Percentiles rank a stretch among this genome's conserved stretches.
Evolutionary conservation across 148 eudicot species (phyloP).

Genomic region (Rhododendron williamsianum): DNA sequence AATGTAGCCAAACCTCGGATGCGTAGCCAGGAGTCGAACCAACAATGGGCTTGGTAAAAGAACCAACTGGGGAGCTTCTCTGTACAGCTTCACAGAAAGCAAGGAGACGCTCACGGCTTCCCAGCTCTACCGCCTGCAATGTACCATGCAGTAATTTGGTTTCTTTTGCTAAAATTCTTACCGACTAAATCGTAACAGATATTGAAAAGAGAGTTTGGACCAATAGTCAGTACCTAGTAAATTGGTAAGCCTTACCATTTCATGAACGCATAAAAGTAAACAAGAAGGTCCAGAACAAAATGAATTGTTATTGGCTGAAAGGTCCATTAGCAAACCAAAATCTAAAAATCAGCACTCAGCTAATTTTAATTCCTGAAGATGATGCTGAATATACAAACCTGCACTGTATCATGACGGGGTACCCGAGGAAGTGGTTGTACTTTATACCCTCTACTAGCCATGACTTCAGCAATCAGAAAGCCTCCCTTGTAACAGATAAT

Average conservation of each 20-base stretch:
- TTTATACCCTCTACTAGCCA: constrained; percentile 69
- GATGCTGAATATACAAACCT: constrained; percentile 35
- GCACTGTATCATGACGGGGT: constrained; percentile 80
- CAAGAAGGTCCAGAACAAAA: background rate
- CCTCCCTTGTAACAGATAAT: constrained; percentile 51
- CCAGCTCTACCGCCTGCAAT: constrained; percentile 83
- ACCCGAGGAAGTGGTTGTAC: constrained; percentile 85
- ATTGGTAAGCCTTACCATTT: background rate
- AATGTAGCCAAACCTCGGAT: constrained; percentile 61
- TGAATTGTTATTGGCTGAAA: background rate
- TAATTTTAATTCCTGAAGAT: background rate
- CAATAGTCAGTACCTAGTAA: background rate
- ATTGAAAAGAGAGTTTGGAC: background rate
- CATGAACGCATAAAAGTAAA: background rate
- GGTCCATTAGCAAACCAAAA: background rate
- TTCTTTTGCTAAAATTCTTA: background rate
- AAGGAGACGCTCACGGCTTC: constrained; percentile 72
- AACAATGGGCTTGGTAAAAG: constrained; percentile 76
- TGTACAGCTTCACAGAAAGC: constrained; percentile 97
- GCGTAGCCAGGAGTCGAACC: constrained; percentile 94
- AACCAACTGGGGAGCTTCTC: constrained; percentile 86
- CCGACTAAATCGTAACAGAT: background rate
- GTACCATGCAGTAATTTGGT: background rate
- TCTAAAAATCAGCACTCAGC: background rate
- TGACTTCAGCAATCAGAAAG: constrained; percentile 86